Evolutionary conservation across 129 eudicot genomes (phyloP).

Genomic region (Saposhnikovia divaricata): DNA sequence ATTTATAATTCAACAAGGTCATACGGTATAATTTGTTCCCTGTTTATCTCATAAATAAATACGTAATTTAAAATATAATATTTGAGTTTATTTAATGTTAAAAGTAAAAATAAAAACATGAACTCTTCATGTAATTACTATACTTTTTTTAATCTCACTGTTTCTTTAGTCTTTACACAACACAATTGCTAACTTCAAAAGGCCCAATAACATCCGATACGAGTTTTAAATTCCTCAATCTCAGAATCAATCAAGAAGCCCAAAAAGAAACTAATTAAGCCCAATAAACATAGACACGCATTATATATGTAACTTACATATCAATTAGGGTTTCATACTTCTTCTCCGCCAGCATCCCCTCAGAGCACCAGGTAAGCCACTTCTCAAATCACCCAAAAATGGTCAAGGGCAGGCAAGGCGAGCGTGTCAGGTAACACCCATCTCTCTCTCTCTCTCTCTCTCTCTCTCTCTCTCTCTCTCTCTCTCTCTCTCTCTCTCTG

Average conservation of each 20-base stretch:
- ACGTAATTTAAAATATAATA: no score
- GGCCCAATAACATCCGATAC: not conserved
- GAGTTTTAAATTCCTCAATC: not conserved
- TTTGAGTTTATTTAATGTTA: no score
- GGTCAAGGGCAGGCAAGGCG: slow-evolving; percentile 97
- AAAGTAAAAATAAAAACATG: no score
- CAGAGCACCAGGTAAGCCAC: not conserved
- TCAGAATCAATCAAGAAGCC: not conserved
- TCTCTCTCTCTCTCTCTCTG: not conserved
- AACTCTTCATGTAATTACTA: no score
- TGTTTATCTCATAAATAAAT: no score
- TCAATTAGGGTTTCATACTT: not conserved
- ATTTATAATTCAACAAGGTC: no score
- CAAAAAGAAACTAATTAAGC: not conserved
- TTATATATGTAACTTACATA: not conserved
- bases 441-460: not conserved
- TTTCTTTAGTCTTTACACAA: no score
- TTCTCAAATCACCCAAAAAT: slow-evolving; percentile 30
- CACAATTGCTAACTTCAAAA: no score
- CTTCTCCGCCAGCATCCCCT: not conserved
- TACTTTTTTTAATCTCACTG: no score
- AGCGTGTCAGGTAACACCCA: slow-evolving; percentile 58
- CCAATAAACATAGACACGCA: not conserved
- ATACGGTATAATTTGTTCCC: no score
- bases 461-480: not conserved